Evolutionary conservation across 495 filamentous ascomycete genomes (phyloP).

Genomic region (Penicillium atrosanguineum): DNA sequence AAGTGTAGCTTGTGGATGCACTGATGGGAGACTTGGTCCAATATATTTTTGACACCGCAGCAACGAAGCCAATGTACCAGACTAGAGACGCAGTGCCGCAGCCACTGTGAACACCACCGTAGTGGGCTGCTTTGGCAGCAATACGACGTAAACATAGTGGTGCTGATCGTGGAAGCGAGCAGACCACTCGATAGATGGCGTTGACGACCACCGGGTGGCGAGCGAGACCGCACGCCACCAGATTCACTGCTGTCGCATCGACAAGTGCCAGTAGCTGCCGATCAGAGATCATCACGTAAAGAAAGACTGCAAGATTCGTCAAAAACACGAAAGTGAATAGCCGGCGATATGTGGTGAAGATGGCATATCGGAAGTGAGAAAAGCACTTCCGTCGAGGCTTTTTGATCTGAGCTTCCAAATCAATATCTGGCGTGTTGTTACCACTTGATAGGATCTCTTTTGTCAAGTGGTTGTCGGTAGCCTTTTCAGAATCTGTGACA

Average conservation of each 20-base stretch:
- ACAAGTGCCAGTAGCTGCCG: constrained; percentile 19
- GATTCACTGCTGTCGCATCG: constrained; percentile 42
- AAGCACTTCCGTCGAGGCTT: constrained; percentile 13
- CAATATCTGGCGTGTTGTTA: background rate
- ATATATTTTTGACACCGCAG: constrained; percentile 37
- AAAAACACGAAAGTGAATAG: constrained; percentile 43
- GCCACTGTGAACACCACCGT: constrained; percentile 68
- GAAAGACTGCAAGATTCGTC: constrained; percentile 42
- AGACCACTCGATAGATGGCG: constrained; percentile 55
- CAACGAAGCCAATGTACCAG: constrained; percentile 61
- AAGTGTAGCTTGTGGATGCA: constrained; percentile 2
- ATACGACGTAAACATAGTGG: constrained; percentile 58
- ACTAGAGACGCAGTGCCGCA: constrained; percentile 58
- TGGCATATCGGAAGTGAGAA: constrained; percentile 23
- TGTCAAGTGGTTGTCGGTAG: background rate
- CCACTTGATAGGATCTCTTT: constrained; percentile 1
- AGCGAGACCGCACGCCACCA: constrained; percentile 47
- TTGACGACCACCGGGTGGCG: constrained; percentile 70
- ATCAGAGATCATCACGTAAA: constrained; percentile 26
- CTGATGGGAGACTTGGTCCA: constrained; percentile 16
- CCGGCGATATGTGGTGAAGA: constrained; percentile 38
- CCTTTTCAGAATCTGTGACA: constrained; percentile 6
- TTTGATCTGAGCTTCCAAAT: constrained; percentile 11
- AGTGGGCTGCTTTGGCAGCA: constrained; percentile 65
- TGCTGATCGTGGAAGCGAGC: constrained; percentile 48